phyloP scores from a whole-genome alignment of 2,329 filamentous ascomycete species.

The Nigrograna mackinnonii region DNA sequence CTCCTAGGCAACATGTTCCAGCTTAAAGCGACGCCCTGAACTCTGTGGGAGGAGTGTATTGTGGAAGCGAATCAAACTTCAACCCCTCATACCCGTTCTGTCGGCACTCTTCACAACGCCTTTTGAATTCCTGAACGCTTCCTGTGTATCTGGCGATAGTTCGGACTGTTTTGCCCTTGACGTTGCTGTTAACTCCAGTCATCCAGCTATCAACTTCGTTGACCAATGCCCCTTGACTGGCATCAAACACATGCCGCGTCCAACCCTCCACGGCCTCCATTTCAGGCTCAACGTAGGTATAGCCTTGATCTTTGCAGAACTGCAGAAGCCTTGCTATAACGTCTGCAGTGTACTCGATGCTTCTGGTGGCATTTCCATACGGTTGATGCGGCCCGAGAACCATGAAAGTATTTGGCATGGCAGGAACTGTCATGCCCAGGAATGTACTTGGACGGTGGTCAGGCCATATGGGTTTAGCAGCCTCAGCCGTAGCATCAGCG shows the following conservation, averaged over 20 bases:
- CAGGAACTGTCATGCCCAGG: conserved; percentile 25
- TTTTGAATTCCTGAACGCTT: not conserved
- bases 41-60: too few relatives aligned
- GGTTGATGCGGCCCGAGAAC: not conserved
- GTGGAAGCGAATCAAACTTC: too few relatives aligned
- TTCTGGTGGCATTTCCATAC: not conserved
- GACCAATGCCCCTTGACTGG: conserved; percentile 22
- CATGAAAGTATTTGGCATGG: conserved; percentile 33
- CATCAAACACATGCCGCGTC: not conserved
- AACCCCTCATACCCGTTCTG: not conserved
- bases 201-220: not conserved
- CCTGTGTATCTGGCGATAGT: not conserved
- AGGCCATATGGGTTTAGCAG: conserved; percentile 17
- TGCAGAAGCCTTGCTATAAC: not conserved
- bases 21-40: too few relatives aligned
- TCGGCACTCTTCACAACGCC: not conserved
- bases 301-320: not conserved
- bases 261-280: not conserved
- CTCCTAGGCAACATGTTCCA: too few relatives aligned
- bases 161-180: not conserved
- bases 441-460: conserved; percentile 24
- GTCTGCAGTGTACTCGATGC: not conserved
- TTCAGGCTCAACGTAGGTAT: not conserved
- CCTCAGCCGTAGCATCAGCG: conserved; percentile 8
- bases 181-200: not conserved